Evolutionary conservation across 2,329 filamentous ascomycete genomes (phyloP).

Genomic region (Coleophoma cylindrospora): DNA sequence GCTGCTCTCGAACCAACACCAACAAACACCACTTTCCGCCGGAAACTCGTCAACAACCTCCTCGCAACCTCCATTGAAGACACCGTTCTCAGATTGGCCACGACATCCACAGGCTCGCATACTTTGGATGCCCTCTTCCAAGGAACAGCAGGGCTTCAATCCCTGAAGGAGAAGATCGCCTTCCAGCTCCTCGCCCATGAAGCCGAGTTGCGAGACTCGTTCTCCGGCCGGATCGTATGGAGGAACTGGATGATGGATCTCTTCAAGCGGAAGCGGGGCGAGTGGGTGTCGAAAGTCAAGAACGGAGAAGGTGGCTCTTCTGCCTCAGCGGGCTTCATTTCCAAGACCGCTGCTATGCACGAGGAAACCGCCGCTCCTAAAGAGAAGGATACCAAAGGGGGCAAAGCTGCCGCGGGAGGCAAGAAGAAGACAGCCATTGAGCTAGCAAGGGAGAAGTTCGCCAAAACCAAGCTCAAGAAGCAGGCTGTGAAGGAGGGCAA

Average conservation of each 20-base stretch:
- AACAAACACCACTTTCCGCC: slow-evolving; percentile 57
- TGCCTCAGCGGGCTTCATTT: neutral
- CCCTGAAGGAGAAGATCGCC: slow-evolving; percentile 63
- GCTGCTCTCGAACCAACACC: slow-evolving; percentile 49
- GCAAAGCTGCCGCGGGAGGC: slow-evolving; percentile 4
- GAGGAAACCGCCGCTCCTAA: neutral
- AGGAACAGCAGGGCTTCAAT: slow-evolving; percentile 40
- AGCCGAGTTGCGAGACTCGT: slow-evolving; percentile 55
- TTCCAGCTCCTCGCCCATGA: slow-evolving; percentile 57
- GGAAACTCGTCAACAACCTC: slow-evolving; percentile 57
- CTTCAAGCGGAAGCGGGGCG: slow-evolving; percentile 55
- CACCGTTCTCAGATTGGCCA: slow-evolving; percentile 28
- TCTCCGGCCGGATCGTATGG: slow-evolving; percentile 64
- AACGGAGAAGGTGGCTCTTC: neutral
- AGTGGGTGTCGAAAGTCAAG: slow-evolving; percentile 56
- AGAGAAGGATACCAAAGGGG: slow-evolving; percentile 4
- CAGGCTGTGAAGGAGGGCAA: neutral
- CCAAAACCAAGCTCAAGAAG: slow-evolving; percentile 16
- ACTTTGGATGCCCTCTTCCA: slow-evolving; percentile 62
- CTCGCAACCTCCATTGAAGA: slow-evolving; percentile 26
- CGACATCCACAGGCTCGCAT: slow-evolving; percentile 59
- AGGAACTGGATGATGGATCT: slow-evolving; percentile 71
- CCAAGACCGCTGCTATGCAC: neutral
- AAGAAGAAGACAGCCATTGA: slow-evolving; percentile 17
- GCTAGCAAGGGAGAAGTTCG: slow-evolving; percentile 24